Base-by-base conservation (phyloP, 1,284 basidiomycete species). In the Anthracocystis panici-leucophaei region DNA sequence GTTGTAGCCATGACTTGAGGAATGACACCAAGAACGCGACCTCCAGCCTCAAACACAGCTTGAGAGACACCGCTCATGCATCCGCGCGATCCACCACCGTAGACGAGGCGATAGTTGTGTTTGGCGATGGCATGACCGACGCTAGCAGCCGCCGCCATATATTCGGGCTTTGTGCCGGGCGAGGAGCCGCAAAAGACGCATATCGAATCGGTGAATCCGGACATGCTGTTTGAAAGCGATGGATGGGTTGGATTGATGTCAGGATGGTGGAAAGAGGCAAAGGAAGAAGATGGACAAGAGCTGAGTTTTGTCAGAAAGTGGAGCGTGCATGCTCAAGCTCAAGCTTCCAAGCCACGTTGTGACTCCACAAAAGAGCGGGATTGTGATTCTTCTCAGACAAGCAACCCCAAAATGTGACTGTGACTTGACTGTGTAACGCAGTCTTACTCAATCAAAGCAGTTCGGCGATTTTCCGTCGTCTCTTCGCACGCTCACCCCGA, bases 51-150 rank as follows among this genome's bases (percentile, higher is more conserved):
- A 18, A 93, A 86, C 0, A 89, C 91, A 0, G 92, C 87, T 33
- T 89, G 88, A 0, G 94, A 93, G 9, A 94, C 91, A 45, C 90
- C 87, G 53, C 94, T 94, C 94, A 97, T 97, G 59, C 95, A 88
- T 0, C 94, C 94, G 33, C 88, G 88, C 12, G 89, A 88, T 0
- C 93, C 94, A 18, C 94, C 95, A 5, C 94, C 94, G 83, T 97
- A 97, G 1, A 97, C 89, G 27, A 97, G 88, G 4, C 90, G 89
- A 14, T 91, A 88, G 5, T 88, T 87, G n/a, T 89, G 86, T 27
- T 85, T 86, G 2, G 91, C 93, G 25, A 96, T 87, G 0, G 93
- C 91, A 53, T 87, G 85, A 42, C 93, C 95, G 14, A 97, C 84
- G 27, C 92, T 91, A 91, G 84, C 62, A 3, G 61, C 83, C 0